These are phyloP conservation scores for Gliomastix tumulicola DNA, from an alignment of 2,329 filamentous ascomycete genomes.

Conservation along the genomic window DNA sequence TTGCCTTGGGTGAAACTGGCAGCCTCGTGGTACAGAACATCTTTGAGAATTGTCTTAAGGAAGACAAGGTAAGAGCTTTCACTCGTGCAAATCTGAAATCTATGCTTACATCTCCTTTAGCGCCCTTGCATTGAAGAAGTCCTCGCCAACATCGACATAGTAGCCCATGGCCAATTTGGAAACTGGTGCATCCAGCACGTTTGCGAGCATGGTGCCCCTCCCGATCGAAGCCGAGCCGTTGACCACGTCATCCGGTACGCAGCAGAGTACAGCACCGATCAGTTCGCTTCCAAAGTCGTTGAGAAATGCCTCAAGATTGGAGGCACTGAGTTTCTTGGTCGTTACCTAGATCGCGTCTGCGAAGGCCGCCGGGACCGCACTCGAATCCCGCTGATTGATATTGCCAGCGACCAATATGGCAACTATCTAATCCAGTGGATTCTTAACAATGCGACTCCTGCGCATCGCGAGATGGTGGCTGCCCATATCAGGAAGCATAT, in stretches of 20 bases:
- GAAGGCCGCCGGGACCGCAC: slow-evolving; percentile 86
- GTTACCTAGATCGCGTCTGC: slow-evolving; percentile 90
- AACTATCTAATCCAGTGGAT: slow-evolving; percentile 99
- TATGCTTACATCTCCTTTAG: slow-evolving; percentile 35
- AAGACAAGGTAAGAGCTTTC: slow-evolving; percentile 72
- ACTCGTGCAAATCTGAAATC: too few species aligned
- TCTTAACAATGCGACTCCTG: slow-evolving; percentile 75
- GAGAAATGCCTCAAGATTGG: slow-evolving; percentile 99
- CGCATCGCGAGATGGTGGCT: slow-evolving; percentile 89
- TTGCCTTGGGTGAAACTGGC: slow-evolving; percentile 92
- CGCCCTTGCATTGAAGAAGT: slow-evolving; percentile 97
- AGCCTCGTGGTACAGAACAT: slow-evolving; percentile 99
- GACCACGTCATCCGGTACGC: slow-evolving; percentile 93
- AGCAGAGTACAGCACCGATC: slow-evolving; percentile 96
- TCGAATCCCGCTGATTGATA: slow-evolving; percentile 94
- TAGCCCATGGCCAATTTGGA: slow-evolving; percentile 95
- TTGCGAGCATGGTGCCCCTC: slow-evolving; percentile 88
- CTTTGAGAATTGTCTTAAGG: slow-evolving; percentile 97
- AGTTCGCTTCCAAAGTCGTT: slow-evolving; percentile 98
- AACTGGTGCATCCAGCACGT: slow-evolving; percentile 99
- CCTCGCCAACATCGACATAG: slow-evolving; percentile 87
- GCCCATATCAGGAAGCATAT: slow-evolving; percentile 97
- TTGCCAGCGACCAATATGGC: slow-evolving; percentile 96
- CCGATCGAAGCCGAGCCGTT: slow-evolving; percentile 86
- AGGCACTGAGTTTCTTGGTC: slow-evolving; percentile 79